Conservation (phyloP, 768 basidiomycete species). For the Podaxis carcinomalis region DNA sequence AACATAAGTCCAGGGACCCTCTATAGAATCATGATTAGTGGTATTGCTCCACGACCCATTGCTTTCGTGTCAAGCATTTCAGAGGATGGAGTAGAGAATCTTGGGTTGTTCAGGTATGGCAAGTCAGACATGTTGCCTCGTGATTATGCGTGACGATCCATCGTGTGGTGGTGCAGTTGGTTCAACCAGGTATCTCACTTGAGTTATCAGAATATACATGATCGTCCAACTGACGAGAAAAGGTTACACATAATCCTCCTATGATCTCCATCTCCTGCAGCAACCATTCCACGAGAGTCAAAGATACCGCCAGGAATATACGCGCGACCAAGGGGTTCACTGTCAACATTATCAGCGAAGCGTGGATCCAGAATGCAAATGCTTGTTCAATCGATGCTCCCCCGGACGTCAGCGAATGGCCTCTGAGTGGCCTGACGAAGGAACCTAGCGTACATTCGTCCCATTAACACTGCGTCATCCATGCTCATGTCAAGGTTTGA, state of each 20-base stretch:
- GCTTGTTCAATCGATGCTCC: conserved; percentile 49
- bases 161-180: conserved; percentile 32
- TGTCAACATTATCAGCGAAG: conserved; percentile 72
- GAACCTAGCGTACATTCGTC: conserved; percentile 44
- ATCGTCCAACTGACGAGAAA: not conserved
- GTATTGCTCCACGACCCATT: conserved; percentile 61
- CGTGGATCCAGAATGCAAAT: conserved; percentile 59
- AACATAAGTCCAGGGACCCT: conserved; percentile 17
- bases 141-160: not conserved
- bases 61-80: conserved; percentile 67
- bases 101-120: conserved; percentile 52
- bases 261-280: conserved; percentile 52
- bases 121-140: not conserved
- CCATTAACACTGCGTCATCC: not conserved
- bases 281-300: conserved; percentile 23
- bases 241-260: conserved; percentile 58
- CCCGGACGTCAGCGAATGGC: conserved; percentile 52
- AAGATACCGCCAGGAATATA: conserved; percentile 69
- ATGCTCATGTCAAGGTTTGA: not conserved
- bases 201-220: conserved; percentile 18
- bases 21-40: conserved; percentile 48
- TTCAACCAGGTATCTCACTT: conserved; percentile 28
- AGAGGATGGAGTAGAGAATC: conserved; percentile 46
- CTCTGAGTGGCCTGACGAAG: conserved; percentile 54
- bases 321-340: conserved; percentile 62